phyloP scores from a whole-genome alignment of 2,329 filamentous ascomycete genomes.

The Lachnellula willkommii region DNA sequence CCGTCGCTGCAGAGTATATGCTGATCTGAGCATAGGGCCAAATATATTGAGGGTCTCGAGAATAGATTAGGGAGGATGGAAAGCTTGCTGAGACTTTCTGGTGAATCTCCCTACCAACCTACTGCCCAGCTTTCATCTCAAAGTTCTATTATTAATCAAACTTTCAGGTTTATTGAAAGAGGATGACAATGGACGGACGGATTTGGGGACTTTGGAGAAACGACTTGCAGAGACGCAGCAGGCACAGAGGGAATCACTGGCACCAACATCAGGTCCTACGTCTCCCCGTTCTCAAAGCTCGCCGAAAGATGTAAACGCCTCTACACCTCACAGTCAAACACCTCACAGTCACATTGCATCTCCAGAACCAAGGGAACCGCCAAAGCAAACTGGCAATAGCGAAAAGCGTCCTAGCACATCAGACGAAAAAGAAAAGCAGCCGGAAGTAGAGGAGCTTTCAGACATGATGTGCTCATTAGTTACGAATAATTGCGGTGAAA shows the following conservation, averaged over 20 bases:
- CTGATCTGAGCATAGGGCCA: slow-evolving; percentile 57
- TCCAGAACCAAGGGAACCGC: slow-evolving; percentile 35
- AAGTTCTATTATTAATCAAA: neutral
- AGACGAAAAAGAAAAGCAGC: slow-evolving; percentile 44
- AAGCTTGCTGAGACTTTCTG: slow-evolving; percentile 78
- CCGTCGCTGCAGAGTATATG: neutral
- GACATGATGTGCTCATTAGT: slow-evolving; percentile 99
- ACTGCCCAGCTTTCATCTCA: neutral
- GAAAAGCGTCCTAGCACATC: slow-evolving; percentile 14
- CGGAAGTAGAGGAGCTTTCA: slow-evolving; percentile 80
- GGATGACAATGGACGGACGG: slow-evolving; percentile 78
- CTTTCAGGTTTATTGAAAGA: slow-evolving; percentile 68
- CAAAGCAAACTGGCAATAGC: slow-evolving; percentile 14
- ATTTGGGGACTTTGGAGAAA: slow-evolving; percentile 83
- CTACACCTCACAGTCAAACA: slow-evolving; percentile 8
- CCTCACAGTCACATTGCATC: slow-evolving; percentile 47
- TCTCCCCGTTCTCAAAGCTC: slow-evolving; percentile 39
- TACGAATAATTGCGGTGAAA: slow-evolving; percentile 91
- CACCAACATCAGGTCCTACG: slow-evolving; percentile 25
- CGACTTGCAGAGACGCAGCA: slow-evolving; percentile 54
- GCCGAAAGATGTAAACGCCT: slow-evolving; percentile 35
- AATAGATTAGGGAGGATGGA: slow-evolving; percentile 96
- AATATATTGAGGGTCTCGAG: slow-evolving; percentile 96
- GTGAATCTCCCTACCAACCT: slow-evolving; percentile 34
- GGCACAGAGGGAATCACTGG: slow-evolving; percentile 26